Base-by-base conservation (phyloP, 2,329 filamentous ascomycete species). In the Monosporascus cannonballus region DNA sequence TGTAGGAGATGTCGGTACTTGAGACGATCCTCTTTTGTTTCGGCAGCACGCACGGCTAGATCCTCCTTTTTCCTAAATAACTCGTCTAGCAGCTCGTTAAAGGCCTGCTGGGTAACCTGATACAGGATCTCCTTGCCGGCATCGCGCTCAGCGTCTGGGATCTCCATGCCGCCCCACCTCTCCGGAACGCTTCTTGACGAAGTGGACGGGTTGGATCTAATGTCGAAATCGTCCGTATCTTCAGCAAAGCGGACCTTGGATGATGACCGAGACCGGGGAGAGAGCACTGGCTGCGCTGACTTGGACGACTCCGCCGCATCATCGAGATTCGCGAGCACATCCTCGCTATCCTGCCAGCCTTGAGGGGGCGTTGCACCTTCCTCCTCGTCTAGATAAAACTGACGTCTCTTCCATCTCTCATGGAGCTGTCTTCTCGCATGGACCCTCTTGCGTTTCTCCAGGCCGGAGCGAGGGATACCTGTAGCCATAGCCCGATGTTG, bases 61-160 rank as follows among this genome's bases (percentile, higher is more conserved):
- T 92, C 85, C 68, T 97, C 93, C 58, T 87, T 86, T 4, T 80
- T 76, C 60, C 87, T 87, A 73, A 99, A 99, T 0, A 99, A 77
- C 1, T 85, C 80, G 64, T 97, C 90, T 0, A 99, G 80, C 2
- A 97, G 76, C 70, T 97, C 91, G 64, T 97, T 96, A 72, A 96
- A 90, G 0, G 90, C 88, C 69, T 96, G 88, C 68, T 96, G 91
- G 0, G 90, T 91, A 34, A 95, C 85, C 67, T 96, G 89, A 64
- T 96, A 96, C 1, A 97, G 74, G 4, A 96, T 87, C 65, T 97
- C 90, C 60, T 87, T 90, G 38, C 90, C 90, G 6, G 90, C 85
- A 67, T 96, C 91, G 54, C 80, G 81, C 67, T 96, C 91, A 1
- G 87, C 85, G 59, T 89, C 84, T 1, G 89, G 87, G 17, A 95